Evolutionary conservation across 352 stramenopile species (phyloP).

Genomic region (Globisporangium carolinianum): DNA sequence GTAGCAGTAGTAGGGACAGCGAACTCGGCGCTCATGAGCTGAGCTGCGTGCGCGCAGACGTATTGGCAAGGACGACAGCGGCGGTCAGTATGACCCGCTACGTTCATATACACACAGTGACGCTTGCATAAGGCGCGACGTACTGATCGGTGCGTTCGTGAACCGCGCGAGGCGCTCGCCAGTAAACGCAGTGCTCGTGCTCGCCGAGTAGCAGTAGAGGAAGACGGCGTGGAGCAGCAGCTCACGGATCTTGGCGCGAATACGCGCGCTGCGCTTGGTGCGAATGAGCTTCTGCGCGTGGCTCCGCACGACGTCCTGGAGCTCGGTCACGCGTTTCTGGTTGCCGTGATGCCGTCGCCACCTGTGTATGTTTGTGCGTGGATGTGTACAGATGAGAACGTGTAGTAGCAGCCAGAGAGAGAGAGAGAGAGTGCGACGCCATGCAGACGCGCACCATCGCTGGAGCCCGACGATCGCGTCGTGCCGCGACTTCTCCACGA

Average conservation of each 20-base stretch:
- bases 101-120: no score
- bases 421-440: background rate
- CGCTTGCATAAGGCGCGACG: constrained; percentile 1
- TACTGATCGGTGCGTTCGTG: constrained; percentile 21
- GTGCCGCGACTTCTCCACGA: constrained; percentile 29
- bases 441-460: constrained; percentile 26
- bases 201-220: constrained; percentile 32
- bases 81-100: background rate
- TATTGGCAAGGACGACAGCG: no score
- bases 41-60: constrained; percentile 6
- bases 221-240: constrained; percentile 42
- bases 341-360: constrained; percentile 26
- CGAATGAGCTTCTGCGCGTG: constrained; percentile 24
- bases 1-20: background rate
- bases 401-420: background rate
- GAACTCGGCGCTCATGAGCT: constrained; percentile 14
- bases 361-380: constrained; percentile 7
- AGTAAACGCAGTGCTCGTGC: constrained; percentile 18
- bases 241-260: constrained; percentile 39
- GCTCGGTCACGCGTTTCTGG: constrained; percentile 22
- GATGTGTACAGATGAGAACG: background rate
- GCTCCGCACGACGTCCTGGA: constrained; percentile 22
- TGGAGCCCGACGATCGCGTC: constrained; percentile 33
- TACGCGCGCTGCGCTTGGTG: constrained; percentile 22
- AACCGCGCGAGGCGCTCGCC: constrained; percentile 34